phyloP scores from a whole-genome alignment of 2,329 filamentous ascomycete species.

The Aspergillus hiratsukae region DNA sequence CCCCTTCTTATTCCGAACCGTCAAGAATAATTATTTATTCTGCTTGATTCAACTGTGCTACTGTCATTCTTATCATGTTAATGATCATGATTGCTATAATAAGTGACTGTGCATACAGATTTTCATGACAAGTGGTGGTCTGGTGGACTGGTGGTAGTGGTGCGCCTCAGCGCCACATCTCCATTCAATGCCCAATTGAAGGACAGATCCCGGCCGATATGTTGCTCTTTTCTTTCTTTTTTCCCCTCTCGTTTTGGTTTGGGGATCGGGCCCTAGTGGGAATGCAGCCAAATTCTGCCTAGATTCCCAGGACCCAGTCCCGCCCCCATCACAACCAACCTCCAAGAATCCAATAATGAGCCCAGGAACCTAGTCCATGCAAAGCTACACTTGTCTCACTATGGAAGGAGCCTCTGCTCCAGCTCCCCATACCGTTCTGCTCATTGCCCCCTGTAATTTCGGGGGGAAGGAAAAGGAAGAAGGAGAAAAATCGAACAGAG shows the following conservation, averaged over 20 bases:
- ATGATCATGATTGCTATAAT: no score
- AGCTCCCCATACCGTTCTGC: not conserved
- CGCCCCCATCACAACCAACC: not conserved
- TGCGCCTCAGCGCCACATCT: constrained; percentile 2
- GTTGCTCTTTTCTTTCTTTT: not conserved
- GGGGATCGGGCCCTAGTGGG: constrained; percentile 19
- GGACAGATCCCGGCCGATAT: not conserved
- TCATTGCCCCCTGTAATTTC: not conserved
- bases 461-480: not conserved
- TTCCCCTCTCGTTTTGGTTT: not conserved
- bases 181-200: not conserved
- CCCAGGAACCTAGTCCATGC: not conserved
- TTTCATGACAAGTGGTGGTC: not conserved
- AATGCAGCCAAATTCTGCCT: constrained; percentile 9
- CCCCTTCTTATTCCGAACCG: not conserved
- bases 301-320: not conserved
- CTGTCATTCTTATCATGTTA: no score
- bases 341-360: not conserved
- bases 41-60: no score
- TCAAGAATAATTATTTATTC: no score
- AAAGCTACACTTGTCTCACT: not conserved
- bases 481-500: no score
- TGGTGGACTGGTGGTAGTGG: not conserved
- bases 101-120: not conserved
- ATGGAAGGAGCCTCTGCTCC: not conserved